A percentile compares a stretch with the other conserved stretches of the same genome.
Evolutionary conservation across 1,284 basidiomycete genomes (phyloP).

Genomic region (Anthracocystis panici-leucophaei): DNA sequence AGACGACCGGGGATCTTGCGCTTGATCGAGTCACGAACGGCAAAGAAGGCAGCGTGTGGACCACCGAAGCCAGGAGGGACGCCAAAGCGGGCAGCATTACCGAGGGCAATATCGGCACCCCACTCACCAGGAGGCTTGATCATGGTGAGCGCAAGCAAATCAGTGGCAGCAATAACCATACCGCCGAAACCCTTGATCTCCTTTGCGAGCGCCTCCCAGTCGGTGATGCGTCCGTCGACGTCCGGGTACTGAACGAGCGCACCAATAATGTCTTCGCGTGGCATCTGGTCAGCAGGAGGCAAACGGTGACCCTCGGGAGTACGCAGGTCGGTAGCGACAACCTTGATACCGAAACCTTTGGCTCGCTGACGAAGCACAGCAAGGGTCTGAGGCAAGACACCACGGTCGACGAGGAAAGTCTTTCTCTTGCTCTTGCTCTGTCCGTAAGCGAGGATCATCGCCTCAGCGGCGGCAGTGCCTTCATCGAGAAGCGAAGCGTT

Average conservation of each 20-base stretch:
- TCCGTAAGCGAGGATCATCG: slow-evolving; percentile 65
- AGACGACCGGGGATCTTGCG: slow-evolving; percentile 96
- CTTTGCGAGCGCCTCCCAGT: slow-evolving; percentile 79
- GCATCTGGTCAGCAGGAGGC: slow-evolving; percentile 58
- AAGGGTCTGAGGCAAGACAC: slow-evolving; percentile 67
- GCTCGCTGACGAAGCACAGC: slow-evolving; percentile 66
- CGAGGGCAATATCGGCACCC: slow-evolving; percentile 95
- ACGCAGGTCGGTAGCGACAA: slow-evolving; percentile 59
- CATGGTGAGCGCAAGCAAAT: slow-evolving; percentile 91
- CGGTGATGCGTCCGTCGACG: slow-evolving; percentile 84
- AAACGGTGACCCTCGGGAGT: slow-evolving; percentile 56
- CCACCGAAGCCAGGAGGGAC: slow-evolving; percentile 71
- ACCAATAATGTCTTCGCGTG: slow-evolving; percentile 76
- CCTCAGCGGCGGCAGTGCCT: slow-evolving; percentile 68
- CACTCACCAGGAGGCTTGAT: slow-evolving; percentile 97
- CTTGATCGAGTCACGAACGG: slow-evolving; percentile 90
- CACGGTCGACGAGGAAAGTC: slow-evolving; percentile 66
- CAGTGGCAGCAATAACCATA: slow-evolving; percentile 87
- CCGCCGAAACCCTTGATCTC: slow-evolving; percentile 81
- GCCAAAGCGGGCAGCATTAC: slow-evolving; percentile 94
- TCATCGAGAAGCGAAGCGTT: slow-evolving; percentile 68
- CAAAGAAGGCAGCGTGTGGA: slow-evolving; percentile 87
- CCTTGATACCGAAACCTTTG: slow-evolving; percentile 67
- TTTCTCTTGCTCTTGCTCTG: slow-evolving; percentile 61
- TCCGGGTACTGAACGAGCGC: slow-evolving; percentile 84